Percentiles rank a stretch among this genome's conserved stretches.
Evolutionary conservation across 2,329 filamentous ascomycete species (phyloP).

Genomic region (Microsporum ferrugineum): DNA sequence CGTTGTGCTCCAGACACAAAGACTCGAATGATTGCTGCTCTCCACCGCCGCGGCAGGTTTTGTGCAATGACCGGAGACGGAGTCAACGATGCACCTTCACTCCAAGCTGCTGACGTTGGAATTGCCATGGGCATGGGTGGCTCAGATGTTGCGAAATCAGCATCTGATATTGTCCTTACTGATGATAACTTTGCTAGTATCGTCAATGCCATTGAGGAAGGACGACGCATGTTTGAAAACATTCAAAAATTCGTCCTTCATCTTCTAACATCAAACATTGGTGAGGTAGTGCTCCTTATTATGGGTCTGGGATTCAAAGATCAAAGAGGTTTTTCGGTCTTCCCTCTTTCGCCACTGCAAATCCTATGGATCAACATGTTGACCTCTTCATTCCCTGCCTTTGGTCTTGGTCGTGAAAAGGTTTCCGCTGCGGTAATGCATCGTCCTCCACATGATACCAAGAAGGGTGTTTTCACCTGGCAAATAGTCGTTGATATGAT

Average conservation of each 20-base stretch:
- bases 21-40: slow-evolving; percentile 79
- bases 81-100: slow-evolving; percentile 73
- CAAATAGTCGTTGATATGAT: slow-evolving; percentile 45
- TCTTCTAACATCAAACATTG: slow-evolving; percentile 45
- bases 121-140: slow-evolving; percentile 82
- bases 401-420: slow-evolving; percentile 48
- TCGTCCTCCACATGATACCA: slow-evolving; percentile 44
- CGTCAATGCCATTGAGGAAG: slow-evolving; percentile 70
- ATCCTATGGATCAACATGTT: slow-evolving; percentile 56
- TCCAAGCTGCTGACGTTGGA: slow-evolving; percentile 71
- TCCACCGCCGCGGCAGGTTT: slow-evolving; percentile 63
- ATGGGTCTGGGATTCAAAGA: slow-evolving; percentile 51
- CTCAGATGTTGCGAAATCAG: slow-evolving; percentile 75
- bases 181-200: slow-evolving; percentile 86
- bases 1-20: slow-evolving; percentile 79
- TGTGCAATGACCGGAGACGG: slow-evolving; percentile 85
- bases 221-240: slow-evolving; percentile 75
- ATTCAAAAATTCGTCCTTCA: slow-evolving; percentile 63
- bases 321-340: slow-evolving; percentile 41
- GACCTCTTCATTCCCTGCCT: slow-evolving; percentile 48
- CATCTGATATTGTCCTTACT: slow-evolving; percentile 49
- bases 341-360: slow-evolving; percentile 48
- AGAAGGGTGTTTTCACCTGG: slow-evolving; percentile 41
- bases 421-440: slow-evolving; percentile 44
- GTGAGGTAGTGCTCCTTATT: slow-evolving; percentile 47